These are phyloP conservation scores for Nitzschia putrida DNA, from an alignment of 108 stramenopile species.

Conservation along the genomic window DNA sequence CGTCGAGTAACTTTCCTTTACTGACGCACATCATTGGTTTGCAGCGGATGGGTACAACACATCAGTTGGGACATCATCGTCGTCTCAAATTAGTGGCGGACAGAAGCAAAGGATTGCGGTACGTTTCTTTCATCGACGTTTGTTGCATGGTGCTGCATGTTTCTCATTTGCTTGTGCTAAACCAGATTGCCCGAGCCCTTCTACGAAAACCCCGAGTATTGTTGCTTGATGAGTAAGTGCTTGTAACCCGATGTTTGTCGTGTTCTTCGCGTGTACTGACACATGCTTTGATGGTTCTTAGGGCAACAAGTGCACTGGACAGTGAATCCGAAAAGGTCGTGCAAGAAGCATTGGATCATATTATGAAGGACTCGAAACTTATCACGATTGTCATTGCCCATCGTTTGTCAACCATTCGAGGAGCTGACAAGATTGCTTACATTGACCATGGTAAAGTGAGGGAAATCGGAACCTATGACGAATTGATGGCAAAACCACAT, in stretches of 20 bases:
- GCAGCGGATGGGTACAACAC: slow-evolving; percentile 65
- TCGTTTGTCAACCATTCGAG: slow-evolving; percentile 74
- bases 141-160: background rate
- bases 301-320: slow-evolving; percentile 70
- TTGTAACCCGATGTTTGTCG: background rate
- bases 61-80: slow-evolving; percentile 24
- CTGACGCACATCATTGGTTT: background rate
- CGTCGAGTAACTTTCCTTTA: background rate
- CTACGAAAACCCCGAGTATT: slow-evolving; percentile 54
- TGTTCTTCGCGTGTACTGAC: background rate
- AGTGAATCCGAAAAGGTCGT: slow-evolving; percentile 73
- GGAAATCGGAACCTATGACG: slow-evolving; percentile 78
- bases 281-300: background rate
- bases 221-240: slow-evolving; percentile 52
- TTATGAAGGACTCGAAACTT: slow-evolving; percentile 39
- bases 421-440: slow-evolving; percentile 83
- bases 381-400: slow-evolving; percentile 79
- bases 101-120: slow-evolving; percentile 79
- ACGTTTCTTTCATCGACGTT: slow-evolving; percentile 31
- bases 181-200: slow-evolving; percentile 68
- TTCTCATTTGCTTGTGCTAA: background rate
- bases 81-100: slow-evolving; percentile 43
- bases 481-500: slow-evolving; percentile 55
- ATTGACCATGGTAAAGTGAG: slow-evolving; percentile 58
- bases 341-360: slow-evolving; percentile 72